Percentiles rank a stretch among this genome's conserved stretches.
Evolutionary conservation across 163 green algal species (phyloP).

Genomic region (Scenedesmus sp.): DNA sequence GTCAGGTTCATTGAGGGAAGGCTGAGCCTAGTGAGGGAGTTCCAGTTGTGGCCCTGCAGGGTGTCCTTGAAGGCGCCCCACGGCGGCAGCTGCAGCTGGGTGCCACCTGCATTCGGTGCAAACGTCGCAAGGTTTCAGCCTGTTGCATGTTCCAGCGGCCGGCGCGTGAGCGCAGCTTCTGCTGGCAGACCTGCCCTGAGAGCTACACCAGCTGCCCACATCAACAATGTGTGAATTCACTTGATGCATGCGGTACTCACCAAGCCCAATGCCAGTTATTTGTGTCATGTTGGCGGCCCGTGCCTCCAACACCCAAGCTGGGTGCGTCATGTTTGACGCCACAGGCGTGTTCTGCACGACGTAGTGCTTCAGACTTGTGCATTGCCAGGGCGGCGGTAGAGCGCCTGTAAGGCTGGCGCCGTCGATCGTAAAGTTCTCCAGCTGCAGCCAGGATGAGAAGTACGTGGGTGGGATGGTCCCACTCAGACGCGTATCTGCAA

Average conservation of each 20-base stretch:
- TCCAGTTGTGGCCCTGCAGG: background rate
- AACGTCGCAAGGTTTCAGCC: too few species aligned
- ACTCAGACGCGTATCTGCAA: background rate
- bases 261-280: slow-evolving; percentile 8
- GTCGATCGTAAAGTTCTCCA: slow-evolving; percentile 39
- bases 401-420: background rate
- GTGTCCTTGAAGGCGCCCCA: slow-evolving; percentile 34
- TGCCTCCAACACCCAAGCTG: slow-evolving; percentile 8
- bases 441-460: background rate
- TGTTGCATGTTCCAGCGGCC: background rate
- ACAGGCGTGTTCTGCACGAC: slow-evolving; percentile 44
- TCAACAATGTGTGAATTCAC: background rate
- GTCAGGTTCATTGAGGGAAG: background rate
- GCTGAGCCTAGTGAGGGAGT: background rate
- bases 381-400: background rate
- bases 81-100: slow-evolving; percentile 23
- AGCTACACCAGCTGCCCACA: background rate
- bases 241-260: background rate
- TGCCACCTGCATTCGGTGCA: slow-evolving; percentile 23
- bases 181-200: background rate
- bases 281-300: slow-evolving; percentile 2
- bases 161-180: background rate
- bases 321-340: background rate
- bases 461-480: slow-evolving; percentile 9
- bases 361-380: background rate